Conservation (phyloP, 2,329 filamentous ascomycete genomes). For the Keithomyces neogunnii region DNA sequence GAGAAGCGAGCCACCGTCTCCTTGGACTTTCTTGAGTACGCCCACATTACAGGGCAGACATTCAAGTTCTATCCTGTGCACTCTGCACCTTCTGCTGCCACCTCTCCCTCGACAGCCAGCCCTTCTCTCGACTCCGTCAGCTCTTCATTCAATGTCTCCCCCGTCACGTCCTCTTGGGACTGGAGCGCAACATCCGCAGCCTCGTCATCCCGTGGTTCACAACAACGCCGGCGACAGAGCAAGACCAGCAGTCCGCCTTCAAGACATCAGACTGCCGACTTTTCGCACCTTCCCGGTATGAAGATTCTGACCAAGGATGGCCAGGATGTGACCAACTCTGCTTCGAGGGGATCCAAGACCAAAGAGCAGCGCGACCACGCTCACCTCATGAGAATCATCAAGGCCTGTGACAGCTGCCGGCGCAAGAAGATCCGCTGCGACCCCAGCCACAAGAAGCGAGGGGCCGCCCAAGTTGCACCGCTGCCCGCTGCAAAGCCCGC, state of each 20-base stretch:
- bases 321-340: constrained; percentile 52
- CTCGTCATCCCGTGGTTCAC: constrained; percentile 21
- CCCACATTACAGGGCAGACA: constrained; percentile 43
- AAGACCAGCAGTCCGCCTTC: constrained; percentile 17
- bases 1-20: constrained; percentile 52
- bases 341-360: constrained; percentile 55
- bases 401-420: constrained; percentile 55
- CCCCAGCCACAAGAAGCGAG: constrained; percentile 47
- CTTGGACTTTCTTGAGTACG: constrained; percentile 50
- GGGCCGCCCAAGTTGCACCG: constrained; percentile 23
- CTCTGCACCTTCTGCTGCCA: constrained; percentile 21
- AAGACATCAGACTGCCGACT: constrained; percentile 30
- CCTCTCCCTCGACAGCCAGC: constrained; percentile 36
- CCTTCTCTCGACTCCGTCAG: constrained; percentile 35
- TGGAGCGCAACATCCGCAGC: constrained; percentile 27
- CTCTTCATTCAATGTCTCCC: constrained; percentile 41
- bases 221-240: constrained; percentile 16
- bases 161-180: constrained; percentile 38
- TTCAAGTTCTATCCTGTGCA: constrained; percentile 54
- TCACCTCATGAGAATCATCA: constrained; percentile 58
- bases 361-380: constrained; percentile 61
- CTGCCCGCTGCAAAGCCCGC: constrained; percentile 23
- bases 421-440: constrained; percentile 57
- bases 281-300: constrained; percentile 52
- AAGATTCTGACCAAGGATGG: constrained; percentile 59